Evolutionary conservation across 768 basidiomycete genomes (phyloP).

Genomic region (Cyathus striatus): DNA sequence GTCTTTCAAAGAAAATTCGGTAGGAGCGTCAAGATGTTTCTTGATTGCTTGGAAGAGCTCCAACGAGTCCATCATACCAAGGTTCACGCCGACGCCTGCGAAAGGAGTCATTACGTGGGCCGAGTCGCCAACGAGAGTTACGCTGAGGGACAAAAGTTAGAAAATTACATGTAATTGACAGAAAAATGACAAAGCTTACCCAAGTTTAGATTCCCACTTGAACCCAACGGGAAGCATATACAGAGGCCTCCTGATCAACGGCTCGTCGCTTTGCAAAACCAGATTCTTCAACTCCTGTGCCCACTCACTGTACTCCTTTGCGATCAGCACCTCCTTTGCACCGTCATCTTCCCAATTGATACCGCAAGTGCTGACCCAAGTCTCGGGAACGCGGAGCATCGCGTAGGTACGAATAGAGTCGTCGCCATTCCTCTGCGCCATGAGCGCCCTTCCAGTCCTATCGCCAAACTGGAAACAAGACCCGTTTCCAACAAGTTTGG

Average conservation of each 20-base stretch:
- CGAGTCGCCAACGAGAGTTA: constrained; percentile 18
- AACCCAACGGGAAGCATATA: constrained; percentile 6
- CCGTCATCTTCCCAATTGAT: constrained; percentile 6
- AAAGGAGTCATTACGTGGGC: constrained; percentile 21
- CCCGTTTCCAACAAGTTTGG: constrained; percentile 22
- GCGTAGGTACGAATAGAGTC: constrained; percentile 7
- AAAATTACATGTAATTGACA: background rate
- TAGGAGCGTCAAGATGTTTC: background rate
- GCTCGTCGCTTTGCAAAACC: constrained; percentile 4
- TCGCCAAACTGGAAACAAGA: constrained; percentile 18
- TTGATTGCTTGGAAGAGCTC: constrained; percentile 6
- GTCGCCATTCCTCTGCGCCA: constrained; percentile 24
- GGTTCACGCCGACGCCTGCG: constrained; percentile 12
- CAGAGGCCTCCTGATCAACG: constrained; percentile 4
- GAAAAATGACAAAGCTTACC: background rate
- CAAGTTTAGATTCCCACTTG: constrained; percentile 5
- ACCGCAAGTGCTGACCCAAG: constrained; percentile 7
- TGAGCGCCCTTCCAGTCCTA: constrained; percentile 14
- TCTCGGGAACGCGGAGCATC: constrained; percentile 3
- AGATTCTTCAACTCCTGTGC: background rate
- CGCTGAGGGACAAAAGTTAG: background rate
- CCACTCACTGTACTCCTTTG: constrained; percentile 1
- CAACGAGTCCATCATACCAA: constrained; percentile 9
- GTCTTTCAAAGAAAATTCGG: background rate
- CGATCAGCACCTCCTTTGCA: background rate